Evolutionary conservation across 129 eudicot species (phyloP), one percentile per base, ranked within the genome.

Genomic region (Heracleum sosnowskyi): DNA sequence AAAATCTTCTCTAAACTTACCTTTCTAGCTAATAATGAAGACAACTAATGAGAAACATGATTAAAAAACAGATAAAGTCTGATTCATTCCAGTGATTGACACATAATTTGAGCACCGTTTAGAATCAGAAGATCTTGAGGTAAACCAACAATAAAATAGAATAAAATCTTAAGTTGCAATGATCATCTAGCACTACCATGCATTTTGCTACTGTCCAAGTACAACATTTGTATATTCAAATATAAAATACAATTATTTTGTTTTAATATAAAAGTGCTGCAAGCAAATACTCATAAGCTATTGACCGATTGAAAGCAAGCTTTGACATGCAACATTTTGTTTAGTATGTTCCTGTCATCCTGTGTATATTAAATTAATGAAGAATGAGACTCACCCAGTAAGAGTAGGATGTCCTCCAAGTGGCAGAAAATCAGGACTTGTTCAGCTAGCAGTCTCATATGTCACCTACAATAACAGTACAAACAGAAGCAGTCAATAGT

Each of bases 391-490:
- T 84, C 41, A 82, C 77, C 83, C 82, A n/a, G 71, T 57, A 79
- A 77, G 83, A 83, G 84, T 83, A 77, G 87, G 79, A 69, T 78
- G 82, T 49, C 85, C 90, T 89, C 93, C 97, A 91, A 87, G 78
- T 91, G 97, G 91, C 93, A 86, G 89, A 87, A 76, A 18, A 74
- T 69, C 45, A 66, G 68, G 87, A 87, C 82, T 82, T 78, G 81
- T 83, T 81, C 80, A 74, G 40, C 51, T 75, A 73, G 73, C 82
- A 75, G n/a, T 81, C 79, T 82, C 80, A 55, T 74, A 7, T 80
- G 83, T 79, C 84, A 76, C 81, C 86, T 83, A 76, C 82, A 45
- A 44, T 39, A 80, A 88, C 41, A 79, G 69, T 81, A 79, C 93
- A 84, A 85, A 82, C 81, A 83, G 82, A 86, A 82, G 44, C 55